Percentiles rank a stretch among this genome's conserved stretches.
These are phyloP conservation scores for Suillus hirtellus DNA, from an alignment of 768 basidiomycete genomes.

Conservation along the genomic window DNA sequence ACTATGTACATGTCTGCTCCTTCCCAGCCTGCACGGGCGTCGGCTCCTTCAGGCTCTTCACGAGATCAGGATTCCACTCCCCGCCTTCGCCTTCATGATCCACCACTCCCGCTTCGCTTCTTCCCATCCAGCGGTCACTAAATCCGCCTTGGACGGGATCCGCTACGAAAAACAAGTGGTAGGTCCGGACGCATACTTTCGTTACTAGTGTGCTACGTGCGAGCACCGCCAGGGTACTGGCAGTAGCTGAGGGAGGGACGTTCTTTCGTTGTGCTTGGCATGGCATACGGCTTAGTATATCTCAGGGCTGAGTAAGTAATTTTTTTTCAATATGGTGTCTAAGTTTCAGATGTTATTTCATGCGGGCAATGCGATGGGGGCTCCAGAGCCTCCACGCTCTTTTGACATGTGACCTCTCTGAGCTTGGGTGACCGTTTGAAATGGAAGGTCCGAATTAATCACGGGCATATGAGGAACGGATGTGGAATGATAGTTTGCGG, in stretches of 20 bases:
- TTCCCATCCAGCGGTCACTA: slow-evolving; percentile 25
- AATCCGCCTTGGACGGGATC: slow-evolving; percentile 41
- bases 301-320: slow-evolving; percentile 35
- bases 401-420: no score
- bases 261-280: slow-evolving; percentile 19
- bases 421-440: not conserved
- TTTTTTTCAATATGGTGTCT: no score
- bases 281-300: not conserved
- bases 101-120: slow-evolving; percentile 23
- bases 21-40: not conserved
- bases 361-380: no score
- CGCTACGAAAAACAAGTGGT: slow-evolving; percentile 77
- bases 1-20: not conserved
- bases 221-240: slow-evolving; percentile 44
- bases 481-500: no score
- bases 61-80: not conserved
- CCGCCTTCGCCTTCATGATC: slow-evolving; percentile 21
- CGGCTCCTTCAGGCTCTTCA: not conserved
- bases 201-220: slow-evolving; percentile 71
- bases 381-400: no score
- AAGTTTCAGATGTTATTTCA: no score
- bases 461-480: no score
- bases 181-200: slow-evolving; percentile 80
- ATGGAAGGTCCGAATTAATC: not conserved
- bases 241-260: slow-evolving; percentile 14